Conservation (phyloP, 495 filamentous ascomycete genomes). For the Bryoglossum gracile region DNA sequence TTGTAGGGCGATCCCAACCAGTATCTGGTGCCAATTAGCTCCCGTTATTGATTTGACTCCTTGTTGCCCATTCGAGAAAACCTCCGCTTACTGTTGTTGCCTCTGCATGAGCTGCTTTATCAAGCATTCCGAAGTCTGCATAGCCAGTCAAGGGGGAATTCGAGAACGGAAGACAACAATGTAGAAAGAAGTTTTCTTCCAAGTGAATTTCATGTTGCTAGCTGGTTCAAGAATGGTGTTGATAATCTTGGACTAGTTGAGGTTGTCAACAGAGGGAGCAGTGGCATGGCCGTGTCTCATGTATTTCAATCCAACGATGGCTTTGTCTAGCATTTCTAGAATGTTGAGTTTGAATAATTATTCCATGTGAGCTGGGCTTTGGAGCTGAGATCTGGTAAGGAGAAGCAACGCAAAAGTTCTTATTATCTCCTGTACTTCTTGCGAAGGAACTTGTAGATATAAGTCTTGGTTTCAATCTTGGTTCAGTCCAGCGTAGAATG, state of each 20-base stretch:
- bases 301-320: constrained; percentile 55
- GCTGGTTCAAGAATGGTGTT: constrained; percentile 41
- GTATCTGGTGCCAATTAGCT: constrained; percentile 41
- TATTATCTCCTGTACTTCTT: too few relatives aligned
- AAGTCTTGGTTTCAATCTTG: too few relatives aligned
- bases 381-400: too few relatives aligned
- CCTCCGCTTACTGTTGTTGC: constrained; percentile 68
- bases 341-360: too few relatives aligned
- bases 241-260: constrained; percentile 70
- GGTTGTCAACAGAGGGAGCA: constrained; percentile 61
- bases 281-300: constrained; percentile 67
- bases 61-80: constrained; percentile 59
- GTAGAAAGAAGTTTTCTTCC: constrained; percentile 64
- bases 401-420: too few relatives aligned
- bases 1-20: constrained; percentile 70
- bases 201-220: constrained; percentile 40
- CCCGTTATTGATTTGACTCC: constrained; percentile 28
- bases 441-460: too few relatives aligned
- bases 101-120: constrained; percentile 69
- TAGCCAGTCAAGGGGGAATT: constrained; percentile 55
- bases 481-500: too few relatives aligned
- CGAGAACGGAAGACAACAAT: constrained; percentile 74
- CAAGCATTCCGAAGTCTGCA: constrained; percentile 56
- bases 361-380: too few relatives aligned
- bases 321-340: constrained; percentile 69